Evolutionary conservation across 805 yeast genomes (phyloP).

Genomic region (Candida krabiensis): DNA sequence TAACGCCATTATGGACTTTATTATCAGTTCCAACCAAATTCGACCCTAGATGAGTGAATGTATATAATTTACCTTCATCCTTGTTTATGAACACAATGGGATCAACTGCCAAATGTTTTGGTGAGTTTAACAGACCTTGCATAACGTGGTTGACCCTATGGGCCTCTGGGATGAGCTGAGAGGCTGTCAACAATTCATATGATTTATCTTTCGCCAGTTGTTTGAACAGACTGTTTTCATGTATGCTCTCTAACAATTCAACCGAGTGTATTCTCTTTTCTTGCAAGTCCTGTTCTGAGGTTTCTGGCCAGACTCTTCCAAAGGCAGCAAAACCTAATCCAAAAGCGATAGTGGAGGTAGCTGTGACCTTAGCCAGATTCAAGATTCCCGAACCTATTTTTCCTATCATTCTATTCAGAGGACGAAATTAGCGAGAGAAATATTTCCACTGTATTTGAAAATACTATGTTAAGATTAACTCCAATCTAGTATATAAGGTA

Average conservation of each 20-base stretch:
- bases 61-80: slow-evolving; percentile 51
- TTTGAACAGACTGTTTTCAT: slow-evolving; percentile 28
- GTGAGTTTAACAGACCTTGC: slow-evolving; percentile 70
- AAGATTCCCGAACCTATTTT: slow-evolving; percentile 5
- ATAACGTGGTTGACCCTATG: slow-evolving; percentile 67
- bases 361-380: slow-evolving; percentile 9
- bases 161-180: slow-evolving; percentile 53
- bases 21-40: slow-evolving; percentile 67
- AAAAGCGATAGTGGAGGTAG: slow-evolving; percentile 20
- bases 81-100: slow-evolving; percentile 64
- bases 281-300: slow-evolving; percentile 9
- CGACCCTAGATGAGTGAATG: slow-evolving; percentile 71
- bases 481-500: no score
- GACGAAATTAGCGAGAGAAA: no score
- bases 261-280: slow-evolving; percentile 24
- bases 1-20: slow-evolving; percentile 76
- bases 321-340: slow-evolving; percentile 31
- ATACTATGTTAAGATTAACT: no score
- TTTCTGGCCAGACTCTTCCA: slow-evolving; percentile 33
- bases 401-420: background rate
- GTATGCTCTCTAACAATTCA: slow-evolving; percentile 29
- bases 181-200: slow-evolving; percentile 32
- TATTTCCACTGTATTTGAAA: no score
- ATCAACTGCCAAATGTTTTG: slow-evolving; percentile 67
- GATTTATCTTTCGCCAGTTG: slow-evolving; percentile 23